phyloP scores from a whole-genome alignment of 257 asterid genomes.

The Nicotiana otophora region DNA sequence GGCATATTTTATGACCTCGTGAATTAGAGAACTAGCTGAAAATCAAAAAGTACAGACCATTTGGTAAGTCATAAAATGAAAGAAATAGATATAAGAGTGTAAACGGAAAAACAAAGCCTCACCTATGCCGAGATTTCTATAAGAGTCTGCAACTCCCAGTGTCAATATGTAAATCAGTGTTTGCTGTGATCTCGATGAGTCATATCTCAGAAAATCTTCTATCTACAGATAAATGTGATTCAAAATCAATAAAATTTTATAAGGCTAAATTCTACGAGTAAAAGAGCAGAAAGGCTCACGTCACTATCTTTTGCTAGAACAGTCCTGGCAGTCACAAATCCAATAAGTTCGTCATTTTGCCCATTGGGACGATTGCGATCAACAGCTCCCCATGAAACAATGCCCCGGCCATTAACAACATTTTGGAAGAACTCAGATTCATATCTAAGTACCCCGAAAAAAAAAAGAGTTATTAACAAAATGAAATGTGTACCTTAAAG shows the following conservation, averaged over 20 bases:
- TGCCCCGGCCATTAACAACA: conserved; percentile 78
- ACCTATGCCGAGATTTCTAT: conserved; percentile 87
- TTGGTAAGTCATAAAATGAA: conserved; percentile 15
- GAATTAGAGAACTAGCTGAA: conserved; percentile 80
- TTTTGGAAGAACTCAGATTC: conserved; percentile 89
- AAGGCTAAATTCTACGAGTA: conserved; percentile 10
- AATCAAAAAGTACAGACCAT: conserved; percentile 21
- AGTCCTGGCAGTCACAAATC: conserved; percentile 83
- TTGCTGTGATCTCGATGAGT: conserved; percentile 61
- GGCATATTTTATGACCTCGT: conserved; percentile 77
- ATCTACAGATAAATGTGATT: conserved; percentile 34
- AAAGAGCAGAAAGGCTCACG: conserved; percentile 42
- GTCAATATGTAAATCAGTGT: conserved; percentile 81
- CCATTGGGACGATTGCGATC: conserved; percentile 64
- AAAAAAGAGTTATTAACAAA: conserved; percentile 16
- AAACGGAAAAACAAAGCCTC: conserved; percentile 20
- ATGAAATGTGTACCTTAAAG: not conserved
- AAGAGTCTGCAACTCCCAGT: conserved; percentile 82
- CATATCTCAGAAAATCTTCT: conserved; percentile 72
- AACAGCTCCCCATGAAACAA: conserved; percentile 99
- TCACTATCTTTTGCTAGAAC: conserved; percentile 81
- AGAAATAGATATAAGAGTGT: conserved; percentile 10
- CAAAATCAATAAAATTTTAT: not conserved
- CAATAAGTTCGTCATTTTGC: conserved; percentile 78
- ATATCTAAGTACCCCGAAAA: conserved; percentile 46